These are phyloP conservation scores for Globisporangium nagaii DNA, from an alignment of 352 stramenopile genomes.

Conservation along the genomic window DNA sequence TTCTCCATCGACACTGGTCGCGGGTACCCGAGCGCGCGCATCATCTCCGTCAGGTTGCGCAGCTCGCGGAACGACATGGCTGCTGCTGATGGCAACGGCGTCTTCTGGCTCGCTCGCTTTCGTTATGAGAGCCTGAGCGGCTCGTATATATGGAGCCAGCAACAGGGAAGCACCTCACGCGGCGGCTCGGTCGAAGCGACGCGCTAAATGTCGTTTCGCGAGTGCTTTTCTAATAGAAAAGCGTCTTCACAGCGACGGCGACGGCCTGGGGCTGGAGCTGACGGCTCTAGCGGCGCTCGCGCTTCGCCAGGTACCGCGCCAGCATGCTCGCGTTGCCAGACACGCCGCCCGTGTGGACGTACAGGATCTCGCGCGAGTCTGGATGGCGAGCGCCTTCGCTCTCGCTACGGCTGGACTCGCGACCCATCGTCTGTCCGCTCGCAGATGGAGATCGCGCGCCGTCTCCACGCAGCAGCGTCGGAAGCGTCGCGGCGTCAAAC, in stretches of 20 bases:
- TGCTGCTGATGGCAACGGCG: neutral
- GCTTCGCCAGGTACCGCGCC: slow-evolving; percentile 41
- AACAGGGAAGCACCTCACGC: too few species aligned
- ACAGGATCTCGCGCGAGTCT: slow-evolving; percentile 62
- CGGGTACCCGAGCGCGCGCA: slow-evolving; percentile 93
- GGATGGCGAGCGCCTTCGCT: too few species aligned
- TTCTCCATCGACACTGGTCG: slow-evolving; percentile 90
- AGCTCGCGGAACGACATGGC: slow-evolving; percentile 88
- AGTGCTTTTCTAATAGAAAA: neutral
- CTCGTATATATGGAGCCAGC: too few species aligned
- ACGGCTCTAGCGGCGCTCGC: slow-evolving; percentile 3
- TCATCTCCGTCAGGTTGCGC: slow-evolving; percentile 94
- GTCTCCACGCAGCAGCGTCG: slow-evolving; percentile 16
- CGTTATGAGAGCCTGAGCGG: too few species aligned
- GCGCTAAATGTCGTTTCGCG: slow-evolving; percentile 6
- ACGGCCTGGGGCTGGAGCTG: neutral
- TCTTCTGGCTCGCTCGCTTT: too few species aligned
- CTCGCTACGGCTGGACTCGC: neutral
- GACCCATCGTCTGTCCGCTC: too few species aligned
- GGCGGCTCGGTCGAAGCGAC: too few species aligned
- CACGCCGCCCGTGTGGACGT: slow-evolving; percentile 75
- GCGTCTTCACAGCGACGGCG: too few species aligned
- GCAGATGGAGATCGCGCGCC: neutral
- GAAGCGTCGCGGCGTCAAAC: slow-evolving; percentile 44
- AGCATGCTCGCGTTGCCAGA: slow-evolving; percentile 75